Base-by-base conservation (phyloP, 2,329 filamentous ascomycete genomes). In the Aspergillus pseudoviridinutans region DNA sequence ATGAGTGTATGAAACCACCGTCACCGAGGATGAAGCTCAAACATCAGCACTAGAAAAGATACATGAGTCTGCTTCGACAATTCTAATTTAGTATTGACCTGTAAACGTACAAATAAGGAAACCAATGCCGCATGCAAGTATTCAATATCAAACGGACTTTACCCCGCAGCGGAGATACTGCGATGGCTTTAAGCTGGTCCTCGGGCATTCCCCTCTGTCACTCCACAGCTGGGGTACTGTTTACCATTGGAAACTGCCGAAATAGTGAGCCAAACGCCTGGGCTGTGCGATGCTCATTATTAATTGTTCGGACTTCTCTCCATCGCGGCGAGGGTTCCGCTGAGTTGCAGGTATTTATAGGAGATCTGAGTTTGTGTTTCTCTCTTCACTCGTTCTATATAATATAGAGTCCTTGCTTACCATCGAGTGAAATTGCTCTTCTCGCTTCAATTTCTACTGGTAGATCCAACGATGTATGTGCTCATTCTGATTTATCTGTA, bases 91-190 rank as follows among this genome's bases (percentile, higher is more conserved):
- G 14, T 3, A 17, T 3, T 17, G 17, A 38, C 4, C 17, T 38
- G 32, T 7, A 38, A 6, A 14, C 32, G 12, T 35, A 17, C 32
- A 38, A 35, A 17, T 17, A 38, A 38, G 12, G 14, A 17, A 38
- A 38, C 14, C 14, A 17, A 38, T 38, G 32, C 32, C 32, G 5
- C 32, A 3, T 17, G 14, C 32, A 5, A n/a, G 4, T 38, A 38
- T 17, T 17, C 14, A 38, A 7, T 17, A 17, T 17, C 32, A 17
- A 38, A 38, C 38, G 49, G 54, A 55, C 54, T 54, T 50, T 35
- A 50, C 61, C 59, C 61, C 57, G 56, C 60, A 62, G 38, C 56
- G 58, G 60, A 60, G 55, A 47, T 57, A 10, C 47, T 58, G 55
- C 58, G 50, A 58, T 49, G 20, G 41, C 41, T 42, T 42, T 7